Conservation (phyloP, 495 filamentous ascomycete species). For the Podospora pseudocomata region DNA sequence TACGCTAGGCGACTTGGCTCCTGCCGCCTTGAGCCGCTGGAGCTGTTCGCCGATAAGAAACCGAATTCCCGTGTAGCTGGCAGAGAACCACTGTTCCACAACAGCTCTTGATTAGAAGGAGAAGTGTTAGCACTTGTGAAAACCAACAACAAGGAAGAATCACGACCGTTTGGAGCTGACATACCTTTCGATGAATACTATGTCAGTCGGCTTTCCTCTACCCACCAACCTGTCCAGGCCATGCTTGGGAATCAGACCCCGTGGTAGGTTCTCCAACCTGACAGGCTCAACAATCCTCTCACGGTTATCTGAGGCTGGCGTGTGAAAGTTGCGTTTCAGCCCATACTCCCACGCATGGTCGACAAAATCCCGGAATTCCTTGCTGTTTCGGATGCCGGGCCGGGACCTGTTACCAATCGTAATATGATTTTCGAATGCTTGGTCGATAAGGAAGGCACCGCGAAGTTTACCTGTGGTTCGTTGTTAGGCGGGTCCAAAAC, state of each 20-base stretch:
- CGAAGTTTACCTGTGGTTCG: background rate
- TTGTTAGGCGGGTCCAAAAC: background rate
- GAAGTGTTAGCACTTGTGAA: too few relatives aligned
- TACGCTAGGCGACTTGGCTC: background rate
- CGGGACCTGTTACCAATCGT: background rate
- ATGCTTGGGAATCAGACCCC: background rate
- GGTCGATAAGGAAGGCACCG: constrained; percentile 8
- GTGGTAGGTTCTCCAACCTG: background rate
- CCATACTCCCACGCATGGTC: background rate
- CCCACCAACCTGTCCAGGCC: background rate
- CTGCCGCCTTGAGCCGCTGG: background rate
- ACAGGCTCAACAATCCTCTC: background rate
- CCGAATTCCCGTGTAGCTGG: constrained; percentile 7
- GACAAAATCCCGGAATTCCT: background rate
- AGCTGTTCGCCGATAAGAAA: constrained; percentile 3
- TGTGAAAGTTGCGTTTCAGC: background rate
- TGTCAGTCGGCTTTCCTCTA: background rate
- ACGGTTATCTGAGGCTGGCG: background rate
- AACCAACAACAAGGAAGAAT: background rate
- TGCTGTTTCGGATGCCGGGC: background rate
- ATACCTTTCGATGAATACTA: background rate
- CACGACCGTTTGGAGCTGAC: too few relatives aligned
- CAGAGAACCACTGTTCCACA: constrained; percentile 1
- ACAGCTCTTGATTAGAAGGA: background rate
- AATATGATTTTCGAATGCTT: constrained; percentile 4